Conservation (phyloP, 495 filamentous ascomycete genomes). For the Astrocystis sublimbata region DNA sequence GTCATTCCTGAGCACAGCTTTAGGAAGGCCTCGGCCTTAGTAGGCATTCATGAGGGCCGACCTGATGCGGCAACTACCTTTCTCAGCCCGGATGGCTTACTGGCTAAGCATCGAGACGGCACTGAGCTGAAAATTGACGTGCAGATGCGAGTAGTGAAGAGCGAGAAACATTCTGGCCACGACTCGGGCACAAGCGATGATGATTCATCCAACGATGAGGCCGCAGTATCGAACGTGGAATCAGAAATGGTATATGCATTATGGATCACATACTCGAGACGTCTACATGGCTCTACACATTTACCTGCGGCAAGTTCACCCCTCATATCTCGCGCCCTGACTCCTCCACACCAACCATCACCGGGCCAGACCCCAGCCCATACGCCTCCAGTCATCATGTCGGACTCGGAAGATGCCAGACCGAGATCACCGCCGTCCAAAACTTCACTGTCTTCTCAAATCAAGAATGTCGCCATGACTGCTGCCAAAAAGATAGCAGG, state of each 20-base stretch:
- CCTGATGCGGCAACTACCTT: conserved; percentile 75
- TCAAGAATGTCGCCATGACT: conserved; percentile 65
- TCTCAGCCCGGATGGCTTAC: conserved; percentile 75
- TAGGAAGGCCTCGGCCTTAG: conserved; percentile 79
- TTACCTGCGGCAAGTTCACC: conserved; percentile 59
- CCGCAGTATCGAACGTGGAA: conserved; percentile 33
- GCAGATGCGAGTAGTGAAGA: conserved; percentile 93
- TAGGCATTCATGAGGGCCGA: conserved; percentile 78
- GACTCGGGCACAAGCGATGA: conserved; percentile 53
- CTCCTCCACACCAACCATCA: conserved; percentile 72
- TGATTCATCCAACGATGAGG: conserved; percentile 37
- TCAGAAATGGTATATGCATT: conserved; percentile 90
- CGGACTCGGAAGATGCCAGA: conserved; percentile 46
- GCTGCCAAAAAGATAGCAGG: conserved; percentile 51
- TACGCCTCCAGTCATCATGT: conserved; percentile 53
- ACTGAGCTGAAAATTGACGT: conserved; percentile 89
- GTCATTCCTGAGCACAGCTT: conserved; percentile 96
- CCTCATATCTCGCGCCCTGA: conserved; percentile 57
- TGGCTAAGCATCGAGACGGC: conserved; percentile 86
- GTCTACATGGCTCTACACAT: conserved; percentile 72
- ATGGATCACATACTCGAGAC: conserved; percentile 95
- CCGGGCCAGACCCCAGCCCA: conserved; percentile 67
- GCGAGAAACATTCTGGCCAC: conserved; percentile 57
- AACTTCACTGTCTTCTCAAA: conserved; percentile 70
- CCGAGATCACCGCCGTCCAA: conserved; percentile 41